Base-by-base conservation (phyloP, 345 rosid genomes). In the Microcos paniculata region DNA sequence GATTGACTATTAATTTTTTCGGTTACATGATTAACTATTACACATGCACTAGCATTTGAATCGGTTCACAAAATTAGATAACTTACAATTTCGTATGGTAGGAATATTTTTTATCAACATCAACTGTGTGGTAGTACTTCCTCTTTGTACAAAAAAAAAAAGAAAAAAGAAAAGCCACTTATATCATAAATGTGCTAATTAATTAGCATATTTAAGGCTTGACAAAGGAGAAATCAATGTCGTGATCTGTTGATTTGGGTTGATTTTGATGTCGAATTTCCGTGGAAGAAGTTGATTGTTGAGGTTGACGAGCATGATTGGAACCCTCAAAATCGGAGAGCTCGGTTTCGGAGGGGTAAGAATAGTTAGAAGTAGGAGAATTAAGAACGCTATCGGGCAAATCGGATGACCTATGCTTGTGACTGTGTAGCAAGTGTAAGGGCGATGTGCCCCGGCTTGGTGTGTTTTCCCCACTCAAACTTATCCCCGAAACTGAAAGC, bases 371-470 rank as follows among this genome's bases (percentile, higher is more conserved):
- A 30, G 33, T 28, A 0, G 84, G 84, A 8, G 84, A 81, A 35
- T 61, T 69, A 0, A 13, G 6, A 55, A 71, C 67, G 8, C 70
- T 59, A 23, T 63, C 77, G 9, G 73, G 68, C 0, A 42, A 9
- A 13, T 65, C 73, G 78, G 59, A 24, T 24, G 84, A 81, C 24
- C 64, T 40, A 30, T 33, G 30, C 14, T 40, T 67, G 35, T 66
- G 72, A 11, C 66, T 59, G 30, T 78, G 82, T 0, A 78, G 82
- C 72, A 82, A 69, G 67, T 78, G 80, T 2, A 78, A 21, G 3
- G 84, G 84, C 1, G 84, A 82, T 57, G 84, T 7, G 2, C 74
- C 84, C 18, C 48, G 79, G 76, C 77, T 78, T 3, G 85, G 80
- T 30, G 82, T 78, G 42, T 3, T 71, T 42, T 82, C 82, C 26